Conservation (phyloP, 192 early-diverging fungal genomes). For the Podila minutissima region DNA sequence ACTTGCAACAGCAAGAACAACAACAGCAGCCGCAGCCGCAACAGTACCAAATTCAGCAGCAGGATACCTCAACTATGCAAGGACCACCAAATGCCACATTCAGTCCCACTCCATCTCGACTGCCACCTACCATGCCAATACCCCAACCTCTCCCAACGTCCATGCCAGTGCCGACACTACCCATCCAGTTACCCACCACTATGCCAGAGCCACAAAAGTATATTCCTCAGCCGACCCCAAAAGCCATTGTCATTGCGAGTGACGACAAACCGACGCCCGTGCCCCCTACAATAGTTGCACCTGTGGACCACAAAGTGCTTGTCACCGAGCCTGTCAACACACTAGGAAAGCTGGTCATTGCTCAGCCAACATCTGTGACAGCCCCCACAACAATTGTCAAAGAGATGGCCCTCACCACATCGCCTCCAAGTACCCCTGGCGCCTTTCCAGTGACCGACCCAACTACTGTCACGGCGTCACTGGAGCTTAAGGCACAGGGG, state of each 20-base stretch:
- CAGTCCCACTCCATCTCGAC: not conserved
- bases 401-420: conserved; percentile 10
- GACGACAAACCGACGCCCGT: conserved; percentile 3
- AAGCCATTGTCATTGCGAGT: not conserved
- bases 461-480: not conserved
- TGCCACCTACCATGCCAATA: not conserved
- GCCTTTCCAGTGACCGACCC: conserved; percentile 23
- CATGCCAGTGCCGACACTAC: conserved; percentile 12
- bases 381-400: not conserved
- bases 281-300: not conserved
- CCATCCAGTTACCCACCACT: conserved; percentile 6
- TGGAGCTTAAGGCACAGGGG: not conserved
- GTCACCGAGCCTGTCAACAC: conserved; percentile 5
- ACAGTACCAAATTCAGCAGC: conserved; percentile 7
- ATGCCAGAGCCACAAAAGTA: conserved; percentile 48
- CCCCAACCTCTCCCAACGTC: conserved; percentile 5
- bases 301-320: conserved; percentile 16
- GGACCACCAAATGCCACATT: not conserved
- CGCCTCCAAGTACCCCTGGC: conserved; percentile 27
- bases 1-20: conserved; percentile 25
- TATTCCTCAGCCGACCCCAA: conserved; percentile 7
- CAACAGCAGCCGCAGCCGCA: conserved; percentile 9
- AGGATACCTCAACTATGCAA: no score
- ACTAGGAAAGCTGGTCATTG: not conserved
- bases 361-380: not conserved